phyloP scores from a whole-genome alignment of 768 basidiomycete genomes.

The Holtermanniella nyarrowii region DNA sequence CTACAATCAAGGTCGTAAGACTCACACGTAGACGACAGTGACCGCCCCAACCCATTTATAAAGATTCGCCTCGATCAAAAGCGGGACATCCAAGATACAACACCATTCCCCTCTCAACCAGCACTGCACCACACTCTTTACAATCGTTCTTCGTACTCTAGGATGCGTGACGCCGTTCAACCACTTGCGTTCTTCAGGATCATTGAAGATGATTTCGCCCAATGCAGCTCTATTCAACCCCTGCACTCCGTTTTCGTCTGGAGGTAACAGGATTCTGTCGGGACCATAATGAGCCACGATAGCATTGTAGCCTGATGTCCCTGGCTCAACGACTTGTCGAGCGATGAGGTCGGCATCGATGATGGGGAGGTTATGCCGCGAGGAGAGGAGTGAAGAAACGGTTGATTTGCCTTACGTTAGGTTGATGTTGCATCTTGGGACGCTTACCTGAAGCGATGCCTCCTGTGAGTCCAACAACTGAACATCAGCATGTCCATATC shows the following conservation, averaged over 20 bases:
- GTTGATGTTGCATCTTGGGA: neutral
- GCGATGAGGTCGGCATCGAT: slow-evolving; percentile 89
- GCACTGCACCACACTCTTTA: slow-evolving; percentile 53
- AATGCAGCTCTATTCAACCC: slow-evolving; percentile 71
- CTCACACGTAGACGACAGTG: slow-evolving; percentile 83
- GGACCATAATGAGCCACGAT: slow-evolving; percentile 64
- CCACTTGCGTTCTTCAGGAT: slow-evolving; percentile 57
- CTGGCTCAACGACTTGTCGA: slow-evolving; percentile 72
- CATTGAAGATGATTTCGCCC: slow-evolving; percentile 73
- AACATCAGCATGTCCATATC: no score
- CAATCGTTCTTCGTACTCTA: slow-evolving; percentile 69
- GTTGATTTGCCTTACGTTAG: slow-evolving; percentile 68
- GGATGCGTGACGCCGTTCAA: slow-evolving; percentile 86
- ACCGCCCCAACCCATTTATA: slow-evolving; percentile 75
- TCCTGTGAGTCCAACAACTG: slow-evolving; percentile 90
- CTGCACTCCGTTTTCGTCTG: slow-evolving; percentile 47
- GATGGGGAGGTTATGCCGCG: slow-evolving; percentile 57
- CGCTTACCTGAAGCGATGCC: slow-evolving; percentile 66
- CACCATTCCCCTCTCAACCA: slow-evolving; percentile 73
- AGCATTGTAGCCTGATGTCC: slow-evolving; percentile 58
- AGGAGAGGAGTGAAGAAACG: slow-evolving; percentile 62
- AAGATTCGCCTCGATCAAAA: slow-evolving; percentile 78
- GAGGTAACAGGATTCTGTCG: slow-evolving; percentile 48
- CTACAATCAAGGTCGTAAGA: slow-evolving; percentile 1
- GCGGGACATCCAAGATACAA: slow-evolving; percentile 79